These are phyloP conservation scores for Penicillium digitatum DNA, from an alignment of 2,329 filamentous ascomycete genomes.

Conservation along the genomic window DNA sequence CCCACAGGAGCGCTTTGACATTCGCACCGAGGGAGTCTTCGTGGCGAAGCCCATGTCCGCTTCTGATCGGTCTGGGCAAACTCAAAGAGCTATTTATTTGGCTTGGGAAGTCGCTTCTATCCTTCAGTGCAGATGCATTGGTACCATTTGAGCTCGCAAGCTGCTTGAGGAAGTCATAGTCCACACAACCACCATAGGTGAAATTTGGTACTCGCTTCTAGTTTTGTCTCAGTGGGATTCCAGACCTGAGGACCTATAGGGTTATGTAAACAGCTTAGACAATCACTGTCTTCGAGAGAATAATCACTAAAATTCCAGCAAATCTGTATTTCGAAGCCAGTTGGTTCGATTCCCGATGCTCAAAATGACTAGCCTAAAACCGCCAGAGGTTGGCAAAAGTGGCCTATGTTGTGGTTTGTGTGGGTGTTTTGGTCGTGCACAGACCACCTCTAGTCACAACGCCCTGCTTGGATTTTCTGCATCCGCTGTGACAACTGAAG, in stretches of 20 bases:
- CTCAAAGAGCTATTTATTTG: neutral
- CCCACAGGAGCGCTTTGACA: neutral
- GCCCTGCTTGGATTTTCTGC: neutral
- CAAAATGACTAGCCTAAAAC: neutral
- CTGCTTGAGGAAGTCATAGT: neutral
- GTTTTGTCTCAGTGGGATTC: neutral
- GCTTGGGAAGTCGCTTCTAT: neutral
- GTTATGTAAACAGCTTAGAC: neutral
- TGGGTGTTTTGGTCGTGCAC: neutral
- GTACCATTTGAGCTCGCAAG: neutral
- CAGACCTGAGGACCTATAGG: neutral
- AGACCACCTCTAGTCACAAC: neutral
- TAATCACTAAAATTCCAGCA: too few species aligned
- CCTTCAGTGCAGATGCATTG: neutral
- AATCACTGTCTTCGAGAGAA: neutral
- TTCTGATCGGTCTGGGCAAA: neutral
- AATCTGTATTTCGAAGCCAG: neutral
- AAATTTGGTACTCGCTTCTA: neutral
- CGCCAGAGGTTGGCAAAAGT: neutral
- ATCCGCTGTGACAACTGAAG: neutral
- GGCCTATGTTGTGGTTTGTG: neutral
- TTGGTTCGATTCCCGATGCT: neutral
- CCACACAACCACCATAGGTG: too few species aligned
- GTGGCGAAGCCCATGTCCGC: neutral
- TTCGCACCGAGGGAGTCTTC: neutral